Percentiles rank a stretch among this genome's conserved stretches.
These are phyloP conservation scores for Holtermanniella nyarrowii DNA, from an alignment of 768 basidiomycete genomes.

Conservation along the genomic window DNA sequence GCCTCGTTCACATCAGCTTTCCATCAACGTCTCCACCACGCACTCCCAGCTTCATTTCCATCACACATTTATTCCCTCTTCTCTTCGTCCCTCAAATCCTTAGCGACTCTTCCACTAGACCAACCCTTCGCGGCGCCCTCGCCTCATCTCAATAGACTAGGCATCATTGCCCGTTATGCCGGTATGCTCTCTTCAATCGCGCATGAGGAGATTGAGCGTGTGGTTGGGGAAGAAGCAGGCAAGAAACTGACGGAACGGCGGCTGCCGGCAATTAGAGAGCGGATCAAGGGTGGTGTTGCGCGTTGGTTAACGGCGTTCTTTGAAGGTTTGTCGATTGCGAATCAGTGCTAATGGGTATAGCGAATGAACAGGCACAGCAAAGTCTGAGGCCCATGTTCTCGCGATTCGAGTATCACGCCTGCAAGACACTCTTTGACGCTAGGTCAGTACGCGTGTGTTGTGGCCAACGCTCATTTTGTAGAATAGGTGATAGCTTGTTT, in stretches of 20 bases:
- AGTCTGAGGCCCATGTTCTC: slow-evolving; percentile 55
- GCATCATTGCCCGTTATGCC: slow-evolving; percentile 27
- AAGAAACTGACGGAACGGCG: slow-evolving; percentile 58
- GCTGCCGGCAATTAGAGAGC: slow-evolving; percentile 53
- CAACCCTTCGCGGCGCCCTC: slow-evolving; percentile 19
- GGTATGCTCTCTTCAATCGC: slow-evolving; percentile 65
- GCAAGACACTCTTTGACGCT: slow-evolving; percentile 78
- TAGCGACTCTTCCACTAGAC: slow-evolving; percentile 12
- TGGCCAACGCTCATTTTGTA: slow-evolving; percentile 4
- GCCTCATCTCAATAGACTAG: slow-evolving; percentile 23
- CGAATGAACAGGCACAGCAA: slow-evolving; percentile 41
- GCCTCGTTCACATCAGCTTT: slow-evolving; percentile 22
- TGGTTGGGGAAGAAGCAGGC: slow-evolving; percentile 54
- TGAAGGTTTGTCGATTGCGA: slow-evolving; percentile 41
- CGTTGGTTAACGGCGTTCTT: slow-evolving; percentile 79
- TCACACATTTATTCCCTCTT: slow-evolving; percentile 25
- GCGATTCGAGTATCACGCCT: slow-evolving; percentile 88
- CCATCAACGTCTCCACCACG: slow-evolving; percentile 27
- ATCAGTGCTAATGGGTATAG: slow-evolving; percentile 6
- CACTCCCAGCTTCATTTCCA: slow-evolving; percentile 25
- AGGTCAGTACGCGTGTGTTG: slow-evolving; percentile 48
- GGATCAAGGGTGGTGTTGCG: slow-evolving; percentile 71
- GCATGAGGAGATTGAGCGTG: slow-evolving; percentile 70
- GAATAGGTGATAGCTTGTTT: slow-evolving; percentile 48
- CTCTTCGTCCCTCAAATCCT: slow-evolving; percentile 15